Base-by-base conservation (phyloP, 2,329 filamentous ascomycete genomes). In the Arthrobotrys musiformis region DNA sequence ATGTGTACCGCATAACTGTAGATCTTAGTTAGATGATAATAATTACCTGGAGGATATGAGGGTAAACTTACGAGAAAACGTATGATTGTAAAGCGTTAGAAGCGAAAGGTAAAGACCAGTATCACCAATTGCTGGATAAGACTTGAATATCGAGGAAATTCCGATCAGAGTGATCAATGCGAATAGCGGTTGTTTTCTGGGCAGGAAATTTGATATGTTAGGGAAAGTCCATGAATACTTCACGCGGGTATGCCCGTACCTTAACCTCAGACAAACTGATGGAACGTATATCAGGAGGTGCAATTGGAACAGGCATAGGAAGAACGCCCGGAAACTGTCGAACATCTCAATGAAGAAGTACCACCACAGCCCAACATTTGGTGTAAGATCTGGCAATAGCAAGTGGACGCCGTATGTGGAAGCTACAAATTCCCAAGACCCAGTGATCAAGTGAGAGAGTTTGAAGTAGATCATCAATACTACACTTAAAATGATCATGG, bases 311-410 rank as follows among this genome's bases (percentile, higher is more conserved):
- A 99, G 94, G 67, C 92, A 95, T 2, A 99, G 88, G 87, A 98
- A 99, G 86, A 99, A 99, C 80, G 92, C 91, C 42, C 95, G 89
- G 87, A 99, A 99, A 0, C 94, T 94, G 84, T 99, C 95, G 83
- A 99, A 99, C 90, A 99, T 99, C 83, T 99, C 94, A 80, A 96
- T 97, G 83, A 99, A 98, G 85, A 99, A 99, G 84, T 99, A 99
- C 95, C 95, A 99, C 95, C 95, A 99, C 0, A 99, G 87, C 0
- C 95, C 95, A 30, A 96, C 92, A 80, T 98, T 99, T 11, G 95
- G 95, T 0, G 94, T 96, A 44, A 99, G 87, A 82, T 99, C 95
- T 7, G 93, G 93, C 1, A 99, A 88, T 0, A 95, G 90, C 40
- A 99, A 87, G 81, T 97, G 94, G 54, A 97, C 93, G 80, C 94